A percentile compares a stretch with the other conserved stretches of the same genome.
Conservation (phyloP, 495 filamentous ascomycete genomes). For the Xylaria bambusicola region DNA sequence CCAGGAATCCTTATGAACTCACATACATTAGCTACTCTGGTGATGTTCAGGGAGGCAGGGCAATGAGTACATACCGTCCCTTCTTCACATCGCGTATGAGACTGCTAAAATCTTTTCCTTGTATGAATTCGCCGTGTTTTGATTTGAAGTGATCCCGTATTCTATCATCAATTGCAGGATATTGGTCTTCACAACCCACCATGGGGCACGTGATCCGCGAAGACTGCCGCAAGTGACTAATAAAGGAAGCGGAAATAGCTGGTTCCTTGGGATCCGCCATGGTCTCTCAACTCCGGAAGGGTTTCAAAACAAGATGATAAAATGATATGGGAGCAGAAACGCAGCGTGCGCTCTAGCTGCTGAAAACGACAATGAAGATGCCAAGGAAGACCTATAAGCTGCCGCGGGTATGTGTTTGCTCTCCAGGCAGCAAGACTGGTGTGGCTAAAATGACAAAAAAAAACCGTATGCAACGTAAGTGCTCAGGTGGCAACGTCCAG, state of each 20-base stretch:
- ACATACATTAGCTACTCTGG: conserved; percentile 17
- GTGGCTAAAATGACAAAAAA: no score
- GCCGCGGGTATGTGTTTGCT: no score
- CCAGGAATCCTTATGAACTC: background rate
- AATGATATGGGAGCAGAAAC: background rate
- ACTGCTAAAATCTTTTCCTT: conserved; percentile 17
- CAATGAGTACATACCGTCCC: conserved; percentile 19
- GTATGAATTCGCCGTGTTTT: conserved; percentile 22
- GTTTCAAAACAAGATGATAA: background rate
- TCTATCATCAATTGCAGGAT: conserved; percentile 23
- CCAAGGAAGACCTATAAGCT: no score
- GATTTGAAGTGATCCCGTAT: conserved; percentile 25
- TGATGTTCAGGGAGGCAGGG: background rate
- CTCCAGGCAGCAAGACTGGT: no score
- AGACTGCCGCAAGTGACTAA: conserved; percentile 25
- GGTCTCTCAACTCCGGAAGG: background rate
- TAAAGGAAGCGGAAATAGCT: conserved; percentile 22
- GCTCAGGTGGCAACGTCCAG: no score
- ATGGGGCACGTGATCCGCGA: conserved; percentile 24
- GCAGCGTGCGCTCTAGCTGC: no score
- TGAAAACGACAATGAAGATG: no score
- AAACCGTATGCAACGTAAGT: no score
- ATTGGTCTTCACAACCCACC: conserved; percentile 18
- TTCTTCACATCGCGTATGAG: conserved; percentile 27
- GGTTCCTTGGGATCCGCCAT: conserved; percentile 28